These are phyloP conservation scores for Akanthomyces muscarius DNA, from an alignment of 2,329 filamentous ascomycete species.

Conservation along the genomic window DNA sequence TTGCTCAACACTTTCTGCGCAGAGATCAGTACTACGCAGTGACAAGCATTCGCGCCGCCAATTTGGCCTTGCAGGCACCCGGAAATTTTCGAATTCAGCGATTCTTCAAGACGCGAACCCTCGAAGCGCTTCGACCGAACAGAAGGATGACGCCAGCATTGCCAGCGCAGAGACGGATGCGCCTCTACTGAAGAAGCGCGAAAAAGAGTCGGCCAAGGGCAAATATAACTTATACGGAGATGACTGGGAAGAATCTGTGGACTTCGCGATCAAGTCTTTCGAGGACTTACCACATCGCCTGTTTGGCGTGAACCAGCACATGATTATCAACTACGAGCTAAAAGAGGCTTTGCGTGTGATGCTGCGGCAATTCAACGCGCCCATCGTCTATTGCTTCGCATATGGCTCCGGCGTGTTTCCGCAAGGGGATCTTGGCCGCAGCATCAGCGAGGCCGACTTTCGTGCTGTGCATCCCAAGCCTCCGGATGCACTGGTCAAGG, in stretches of 20 bases:
- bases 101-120: neutral
- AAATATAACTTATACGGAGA: slow-evolving; percentile 36
- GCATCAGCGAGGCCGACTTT: slow-evolving; percentile 53
- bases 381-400: slow-evolving; percentile 93
- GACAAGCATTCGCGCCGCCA: neutral
- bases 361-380: slow-evolving; percentile 85
- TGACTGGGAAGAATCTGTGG: slow-evolving; percentile 42
- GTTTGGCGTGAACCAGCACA: slow-evolving; percentile 95
- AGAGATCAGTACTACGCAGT: neutral
- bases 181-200: slow-evolving; percentile 16
- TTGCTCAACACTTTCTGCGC: neutral
- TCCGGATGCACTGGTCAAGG: slow-evolving; percentile 73
- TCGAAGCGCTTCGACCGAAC: neutral
- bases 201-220: slow-evolving; percentile 26
- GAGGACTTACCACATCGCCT: slow-evolving; percentile 43
- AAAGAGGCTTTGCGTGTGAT: slow-evolving; percentile 85
- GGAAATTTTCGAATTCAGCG: neutral
- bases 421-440: slow-evolving; percentile 55
- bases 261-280: slow-evolving; percentile 41
- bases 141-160: neutral
- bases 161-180: neutral
- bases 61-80: neutral
- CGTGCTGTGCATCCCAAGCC: slow-evolving; percentile 75
- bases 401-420: slow-evolving; percentile 97
- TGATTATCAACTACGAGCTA: slow-evolving; percentile 92